A percentile compares a stretch with the other conserved stretches of the same genome.
phyloP scores from a whole-genome alignment of 441 rosid genomes.

The Croton laevigatus region DNA sequence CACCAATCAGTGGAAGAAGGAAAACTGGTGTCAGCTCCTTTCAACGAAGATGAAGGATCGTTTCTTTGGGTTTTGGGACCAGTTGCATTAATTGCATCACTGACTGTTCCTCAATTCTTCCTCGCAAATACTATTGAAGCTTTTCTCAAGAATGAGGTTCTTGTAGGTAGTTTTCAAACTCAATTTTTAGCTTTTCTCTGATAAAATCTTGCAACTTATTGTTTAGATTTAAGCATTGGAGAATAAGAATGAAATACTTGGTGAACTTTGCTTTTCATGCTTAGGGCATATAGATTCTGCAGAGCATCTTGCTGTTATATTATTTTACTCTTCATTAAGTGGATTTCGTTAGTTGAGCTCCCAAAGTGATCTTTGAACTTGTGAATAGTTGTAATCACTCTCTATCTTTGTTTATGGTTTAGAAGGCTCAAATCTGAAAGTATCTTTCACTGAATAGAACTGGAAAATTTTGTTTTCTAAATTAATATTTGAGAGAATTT shows the following conservation, averaged over 20 bases:
- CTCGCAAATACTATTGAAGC: slow-evolving; percentile 50
- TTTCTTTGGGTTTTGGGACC: slow-evolving; percentile 80
- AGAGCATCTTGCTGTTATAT: not conserved
- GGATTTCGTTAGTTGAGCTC: slow-evolving; percentile 3
- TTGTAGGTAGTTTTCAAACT: slow-evolving; percentile 35
- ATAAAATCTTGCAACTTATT: not conserved
- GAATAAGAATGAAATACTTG: not conserved
- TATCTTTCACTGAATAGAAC: not conserved
- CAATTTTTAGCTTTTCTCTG: not conserved
- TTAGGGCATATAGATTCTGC: not conserved
- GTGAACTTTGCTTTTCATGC: not conserved
- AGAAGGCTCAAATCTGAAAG: not conserved
- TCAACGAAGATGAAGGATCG: slow-evolving; percentile 59
- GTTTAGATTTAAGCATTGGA: not conserved
- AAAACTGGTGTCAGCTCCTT: slow-evolving; percentile 68
- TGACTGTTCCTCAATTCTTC: slow-evolving; percentile 75
- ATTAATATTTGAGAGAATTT: not conserved
- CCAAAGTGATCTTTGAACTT: not conserved
- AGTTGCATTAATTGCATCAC: slow-evolving; percentile 49
- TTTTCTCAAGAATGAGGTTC: slow-evolving; percentile 43
- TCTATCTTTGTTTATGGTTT: not conserved
- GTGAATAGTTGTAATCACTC: not conserved
- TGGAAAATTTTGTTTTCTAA: not conserved
- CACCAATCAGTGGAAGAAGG: slow-evolving; percentile 74
- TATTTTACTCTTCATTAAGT: not conserved